These are phyloP conservation scores for Alopecurus myosuroides DNA, from an alignment of 176 grass and related monocot genomes.

Conservation along the genomic window DNA sequence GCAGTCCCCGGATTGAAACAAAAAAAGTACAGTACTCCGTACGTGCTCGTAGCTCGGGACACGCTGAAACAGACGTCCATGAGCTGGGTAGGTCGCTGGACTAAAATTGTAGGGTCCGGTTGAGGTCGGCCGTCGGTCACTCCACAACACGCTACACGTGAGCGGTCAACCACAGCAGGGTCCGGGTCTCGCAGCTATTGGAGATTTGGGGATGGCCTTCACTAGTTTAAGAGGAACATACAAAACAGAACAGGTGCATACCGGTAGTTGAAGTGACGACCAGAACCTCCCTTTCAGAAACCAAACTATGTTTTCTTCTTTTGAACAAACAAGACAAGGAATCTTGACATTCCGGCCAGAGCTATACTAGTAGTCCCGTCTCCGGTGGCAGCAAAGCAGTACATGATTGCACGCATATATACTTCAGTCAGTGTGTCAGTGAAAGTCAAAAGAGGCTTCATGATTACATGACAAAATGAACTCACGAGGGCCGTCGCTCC, in stretches of 20 bases:
- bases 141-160: not conserved
- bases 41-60: not conserved
- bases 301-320: not conserved
- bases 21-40: too few relatives aligned
- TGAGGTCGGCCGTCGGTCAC: conserved; percentile 14
- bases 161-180: not conserved
- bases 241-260: not conserved
- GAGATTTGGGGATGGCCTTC: not conserved
- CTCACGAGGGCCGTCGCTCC: not conserved
- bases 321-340: not conserved
- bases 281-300: not conserved
- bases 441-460: conserved; percentile 19
- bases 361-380: not conserved
- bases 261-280: not conserved
- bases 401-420: not conserved
- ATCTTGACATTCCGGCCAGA: not conserved
- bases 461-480: conserved; percentile 1
- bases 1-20: not conserved
- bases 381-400: not conserved
- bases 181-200: not conserved
- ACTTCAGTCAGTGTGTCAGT: conserved; percentile 7
- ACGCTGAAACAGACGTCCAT: not conserved
- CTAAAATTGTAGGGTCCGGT: not conserved
- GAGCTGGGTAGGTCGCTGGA: not conserved
- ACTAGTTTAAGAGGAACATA: not conserved